Evolutionary conservation across 441 rosid genomes (phyloP).

Genomic region (Pelargonium australe): DNA sequence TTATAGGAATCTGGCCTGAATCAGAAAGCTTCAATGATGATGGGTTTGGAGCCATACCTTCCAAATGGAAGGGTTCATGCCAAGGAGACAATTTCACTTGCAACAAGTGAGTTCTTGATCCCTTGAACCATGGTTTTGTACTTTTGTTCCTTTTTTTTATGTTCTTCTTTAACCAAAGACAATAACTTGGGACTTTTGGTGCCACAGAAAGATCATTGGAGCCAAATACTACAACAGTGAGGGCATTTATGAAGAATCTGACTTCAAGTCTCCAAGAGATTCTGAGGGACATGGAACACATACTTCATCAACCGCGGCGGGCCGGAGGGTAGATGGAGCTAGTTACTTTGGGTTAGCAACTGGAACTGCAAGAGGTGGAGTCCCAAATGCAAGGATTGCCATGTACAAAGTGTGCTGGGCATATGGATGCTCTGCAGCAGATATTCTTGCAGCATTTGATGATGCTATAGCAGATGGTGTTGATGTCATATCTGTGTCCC

Average conservation of each 20-base stretch:
- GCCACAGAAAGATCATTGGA: constrained; percentile 42
- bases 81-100: constrained; percentile 43
- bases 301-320: constrained; percentile 49
- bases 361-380: constrained; percentile 56
- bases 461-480: constrained; percentile 44
- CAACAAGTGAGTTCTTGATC: constrained; percentile 39
- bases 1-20: constrained; percentile 43
- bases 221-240: constrained; percentile 34
- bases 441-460: constrained; percentile 31
- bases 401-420: constrained; percentile 52
- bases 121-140: background rate
- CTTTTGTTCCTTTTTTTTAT: background rate
- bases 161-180: background rate
- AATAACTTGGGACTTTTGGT: constrained; percentile 7
- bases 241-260: constrained; percentile 6
- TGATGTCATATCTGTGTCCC: constrained; percentile 37
- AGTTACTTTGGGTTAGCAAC: constrained; percentile 41
- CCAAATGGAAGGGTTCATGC: constrained; percentile 60
- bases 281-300: constrained; percentile 48
- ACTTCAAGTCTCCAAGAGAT: constrained; percentile 37
- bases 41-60: constrained; percentile 48
- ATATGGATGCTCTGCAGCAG: constrained; percentile 27
- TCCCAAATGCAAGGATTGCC: constrained; percentile 45
- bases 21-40: constrained; percentile 35
- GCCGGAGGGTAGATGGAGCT: constrained; percentile 26